Evolutionary conservation across 2,329 filamentous ascomycete species (phyloP), one percentile per base, ranked within the genome.

Genomic region (Penicillium occitanis): DNA sequence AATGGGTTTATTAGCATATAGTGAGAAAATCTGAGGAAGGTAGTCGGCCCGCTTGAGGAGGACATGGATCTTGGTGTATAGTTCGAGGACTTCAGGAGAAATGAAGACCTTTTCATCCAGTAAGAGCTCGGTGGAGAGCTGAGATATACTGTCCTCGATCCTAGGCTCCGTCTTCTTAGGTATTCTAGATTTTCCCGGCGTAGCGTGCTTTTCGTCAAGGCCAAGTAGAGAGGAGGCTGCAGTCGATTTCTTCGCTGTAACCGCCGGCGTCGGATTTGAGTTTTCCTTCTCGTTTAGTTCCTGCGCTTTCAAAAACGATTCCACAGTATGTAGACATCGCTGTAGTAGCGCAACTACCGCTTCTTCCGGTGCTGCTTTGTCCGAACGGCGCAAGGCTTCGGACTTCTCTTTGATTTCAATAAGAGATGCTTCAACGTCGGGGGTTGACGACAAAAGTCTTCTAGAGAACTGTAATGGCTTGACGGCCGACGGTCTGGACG

Each of bases 1-100:
- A 68, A 88, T 82, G 10, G 91, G 90, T 78, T 98, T 99, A 71
- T 87, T 87, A 59, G 92, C 91, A 76, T 94, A 98, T 63, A 97
- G 84, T 65, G 88, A 82, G 73, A 99, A 90, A 50, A 93, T 87
- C 67, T 89, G 86, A 6, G 94, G 92, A 68, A 98, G 86, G 53
- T 91, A 88, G 69, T 91, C 87, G 2, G 92, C 89, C 65, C 86
- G 88, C 68, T 88, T 86, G 51, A 98, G 85, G 11, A 88, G 84
- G 33, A 88, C 84, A 76, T 97, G 92, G 53, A 92, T 87, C 44
- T 86, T 83, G 68, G 96, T 88, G 77, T 97, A 98, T 70, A 86
- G 78, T 66, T 86, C 82, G 46, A 98, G 86, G 40, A 94, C 82
- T 35, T 85, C 81, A 8, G 90, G 87, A 4, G 91, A 91, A 74